Conservation (phyloP, 306 rosid species). For the Fragaria nilgerrensis region DNA sequence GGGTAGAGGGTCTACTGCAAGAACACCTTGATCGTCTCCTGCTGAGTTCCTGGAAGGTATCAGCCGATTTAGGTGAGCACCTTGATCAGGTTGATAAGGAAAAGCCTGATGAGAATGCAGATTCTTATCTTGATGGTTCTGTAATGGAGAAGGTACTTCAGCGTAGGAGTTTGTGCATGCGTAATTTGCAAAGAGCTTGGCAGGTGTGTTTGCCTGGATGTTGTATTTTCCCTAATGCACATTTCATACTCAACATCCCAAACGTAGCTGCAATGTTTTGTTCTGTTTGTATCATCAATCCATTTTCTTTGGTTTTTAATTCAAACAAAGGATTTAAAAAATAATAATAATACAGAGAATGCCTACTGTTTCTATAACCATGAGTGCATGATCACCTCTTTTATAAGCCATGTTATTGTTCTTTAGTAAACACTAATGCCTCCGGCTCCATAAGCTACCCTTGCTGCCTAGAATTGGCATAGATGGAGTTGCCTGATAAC, state of each 20-base stretch:
- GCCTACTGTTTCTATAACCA: neutral
- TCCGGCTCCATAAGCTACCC: neutral
- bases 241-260: neutral
- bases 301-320: neutral
- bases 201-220: conserved; percentile 45
- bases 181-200: conserved; percentile 94
- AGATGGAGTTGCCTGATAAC: conserved; percentile 6
- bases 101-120: conserved; percentile 45
- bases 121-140: conserved; percentile 74
- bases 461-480: neutral
- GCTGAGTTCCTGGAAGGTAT: conserved; percentile 47
- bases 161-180: conserved; percentile 87
- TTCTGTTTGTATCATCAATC: neutral
- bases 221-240: neutral
- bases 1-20: conserved; percentile 88
- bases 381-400: neutral
- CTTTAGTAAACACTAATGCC: too few relatives aligned
- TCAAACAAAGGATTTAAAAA: neutral
- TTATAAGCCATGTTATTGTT: neutral
- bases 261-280: neutral
- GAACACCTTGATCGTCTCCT: conserved; percentile 75
- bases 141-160: conserved; percentile 98
- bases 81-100: conserved; percentile 43
- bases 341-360: neutral
- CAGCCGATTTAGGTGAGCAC: conserved; percentile 35